These are phyloP conservation scores for Lachancea sp. DNA, from an alignment of 805 yeast genomes.

Conservation along the genomic window DNA sequence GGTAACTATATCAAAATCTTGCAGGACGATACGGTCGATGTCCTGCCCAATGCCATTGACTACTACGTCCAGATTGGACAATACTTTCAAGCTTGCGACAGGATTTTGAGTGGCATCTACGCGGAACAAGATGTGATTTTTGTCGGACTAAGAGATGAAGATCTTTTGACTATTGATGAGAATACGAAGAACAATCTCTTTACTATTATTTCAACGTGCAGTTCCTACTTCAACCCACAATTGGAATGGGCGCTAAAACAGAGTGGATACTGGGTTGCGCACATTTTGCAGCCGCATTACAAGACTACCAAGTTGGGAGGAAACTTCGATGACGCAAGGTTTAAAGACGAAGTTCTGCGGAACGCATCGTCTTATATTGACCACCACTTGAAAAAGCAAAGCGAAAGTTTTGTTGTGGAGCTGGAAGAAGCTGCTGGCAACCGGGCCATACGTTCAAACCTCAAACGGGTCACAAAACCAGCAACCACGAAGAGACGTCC, in stretches of 20 bases:
- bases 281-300: constrained; percentile 12
- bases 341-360: neutral
- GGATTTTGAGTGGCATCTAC: constrained; percentile 8
- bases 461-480: constrained; percentile 4
- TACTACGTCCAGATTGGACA: constrained; percentile 12
- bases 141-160: constrained; percentile 8
- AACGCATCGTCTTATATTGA: neutral
- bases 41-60: constrained; percentile 1
- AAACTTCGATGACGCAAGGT: constrained; percentile 1
- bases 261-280: constrained; percentile 14
- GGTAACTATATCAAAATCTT: neutral
- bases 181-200: neutral
- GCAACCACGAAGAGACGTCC: neutral
- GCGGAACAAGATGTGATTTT: constrained; percentile 7
- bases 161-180: constrained; percentile 8
- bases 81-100: constrained; percentile 8
- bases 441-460: neutral
- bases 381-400: neutral
- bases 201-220: constrained; percentile 7
- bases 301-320: constrained; percentile 7
- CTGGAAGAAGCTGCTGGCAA: neutral
- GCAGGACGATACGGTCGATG: neutral
- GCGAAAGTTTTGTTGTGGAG: neutral
- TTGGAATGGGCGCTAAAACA: constrained; percentile 8
- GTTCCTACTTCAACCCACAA: constrained; percentile 9